These are phyloP conservation scores for Aspergillus ostianus DNA, from an alignment of 495 filamentous ascomycete genomes.

Conservation along the genomic window DNA sequence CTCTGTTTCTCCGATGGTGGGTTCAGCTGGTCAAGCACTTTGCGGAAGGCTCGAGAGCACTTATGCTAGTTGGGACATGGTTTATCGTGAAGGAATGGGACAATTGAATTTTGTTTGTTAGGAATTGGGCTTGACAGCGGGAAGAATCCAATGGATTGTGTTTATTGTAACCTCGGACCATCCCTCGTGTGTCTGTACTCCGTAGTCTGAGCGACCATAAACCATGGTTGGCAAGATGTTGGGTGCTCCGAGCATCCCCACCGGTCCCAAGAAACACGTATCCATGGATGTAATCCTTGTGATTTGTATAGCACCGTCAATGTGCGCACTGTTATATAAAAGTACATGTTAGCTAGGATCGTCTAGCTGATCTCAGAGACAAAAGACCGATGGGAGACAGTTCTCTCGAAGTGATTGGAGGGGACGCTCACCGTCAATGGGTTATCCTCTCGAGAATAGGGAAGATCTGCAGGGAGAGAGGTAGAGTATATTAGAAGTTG, in stretches of 20 bases:
- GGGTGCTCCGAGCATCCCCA: constrained; percentile 1
- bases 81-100: neutral
- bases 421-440: neutral
- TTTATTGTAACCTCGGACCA: neutral
- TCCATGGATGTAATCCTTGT: neutral
- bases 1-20: too few relatives aligned
- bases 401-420: neutral
- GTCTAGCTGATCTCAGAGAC: neutral
- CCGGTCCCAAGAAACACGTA: neutral
- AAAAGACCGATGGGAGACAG: neutral
- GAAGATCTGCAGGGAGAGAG: neutral
- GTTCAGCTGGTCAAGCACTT: neutral
- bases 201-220: neutral
- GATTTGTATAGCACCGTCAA: neutral
- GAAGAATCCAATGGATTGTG: neutral
- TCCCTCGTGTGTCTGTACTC: neutral
- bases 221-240: constrained; percentile 8
- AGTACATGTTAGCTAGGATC: neutral
- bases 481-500: neutral
- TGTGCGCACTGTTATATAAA: neutral
- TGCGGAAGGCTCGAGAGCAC: neutral
- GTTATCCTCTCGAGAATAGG: neutral
- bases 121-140: neutral
- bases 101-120: neutral
- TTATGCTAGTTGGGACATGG: neutral